These are phyloP conservation scores for Xylariales sp. DNA, from an alignment of 2,329 filamentous ascomycete species.

Conservation along the genomic window DNA sequence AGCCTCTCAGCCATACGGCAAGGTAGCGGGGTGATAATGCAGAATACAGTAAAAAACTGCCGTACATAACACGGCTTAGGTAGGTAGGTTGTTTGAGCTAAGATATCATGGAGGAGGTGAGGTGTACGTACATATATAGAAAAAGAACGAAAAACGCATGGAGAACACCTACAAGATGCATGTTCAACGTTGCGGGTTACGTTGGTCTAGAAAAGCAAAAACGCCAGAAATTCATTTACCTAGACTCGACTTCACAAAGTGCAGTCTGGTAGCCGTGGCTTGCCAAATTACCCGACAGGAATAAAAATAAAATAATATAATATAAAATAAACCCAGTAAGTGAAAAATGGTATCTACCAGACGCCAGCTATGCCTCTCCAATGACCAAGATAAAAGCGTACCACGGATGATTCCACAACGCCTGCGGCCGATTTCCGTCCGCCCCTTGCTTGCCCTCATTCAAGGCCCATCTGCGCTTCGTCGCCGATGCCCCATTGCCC, in stretches of 20 bases:
- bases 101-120: background rate
- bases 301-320: conserved; percentile 19
- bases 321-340: conserved; percentile 25
- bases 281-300: background rate
- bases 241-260: background rate
- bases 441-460: conserved; percentile 57
- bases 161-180: background rate
- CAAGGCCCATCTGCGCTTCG: conserved; percentile 84
- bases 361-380: conserved; percentile 37
- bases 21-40: background rate
- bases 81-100: background rate
- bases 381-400: conserved; percentile 1
- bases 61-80: too few species aligned
- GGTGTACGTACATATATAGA: background rate
- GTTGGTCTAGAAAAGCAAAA: background rate
- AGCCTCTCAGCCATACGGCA: background rate
- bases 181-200: background rate
- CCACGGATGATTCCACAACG: conserved; percentile 9
- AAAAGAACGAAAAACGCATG: background rate
- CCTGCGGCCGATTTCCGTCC: background rate
- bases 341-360: conserved; percentile 45
- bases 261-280: background rate
- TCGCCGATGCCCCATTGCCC: conserved; percentile 83
- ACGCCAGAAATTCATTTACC: background rate
- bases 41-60: too few species aligned